phyloP scores from a whole-genome alignment of 139 green algal genomes.

The Astrephomene gubernaculifera region DNA sequence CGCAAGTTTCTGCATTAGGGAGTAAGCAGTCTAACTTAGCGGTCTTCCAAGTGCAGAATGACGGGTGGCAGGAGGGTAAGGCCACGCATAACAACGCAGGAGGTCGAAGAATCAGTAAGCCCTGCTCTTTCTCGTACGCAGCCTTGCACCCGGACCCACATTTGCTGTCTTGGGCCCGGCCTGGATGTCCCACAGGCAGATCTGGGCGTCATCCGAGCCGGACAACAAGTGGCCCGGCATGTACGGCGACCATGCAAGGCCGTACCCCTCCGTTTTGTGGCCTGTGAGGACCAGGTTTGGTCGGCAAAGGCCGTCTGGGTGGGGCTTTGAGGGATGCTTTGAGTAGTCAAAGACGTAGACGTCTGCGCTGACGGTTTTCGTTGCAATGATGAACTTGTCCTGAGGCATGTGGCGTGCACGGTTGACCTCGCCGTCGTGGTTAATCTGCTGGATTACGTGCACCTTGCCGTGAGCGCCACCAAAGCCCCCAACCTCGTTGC shows the following conservation, averaged over 20 bases:
- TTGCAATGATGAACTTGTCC: conserved; percentile 96
- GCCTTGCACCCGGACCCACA: conserved; percentile 15
- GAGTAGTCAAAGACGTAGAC: conserved; percentile 98
- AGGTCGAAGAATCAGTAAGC: too few relatives aligned
- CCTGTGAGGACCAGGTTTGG: conserved; percentile 89
- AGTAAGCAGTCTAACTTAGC: too few relatives aligned
- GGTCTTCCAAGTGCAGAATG: too few relatives aligned
- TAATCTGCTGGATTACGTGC: conserved; percentile 96
- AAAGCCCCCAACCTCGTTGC: conserved; percentile 93
- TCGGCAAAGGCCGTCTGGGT: conserved; percentile 79
- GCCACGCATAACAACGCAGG: too few relatives aligned
- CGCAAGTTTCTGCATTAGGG: conserved; percentile 70
- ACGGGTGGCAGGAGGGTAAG: too few relatives aligned
- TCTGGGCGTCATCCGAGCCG: conserved; percentile 97
- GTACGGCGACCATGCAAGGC: conserved; percentile 95
- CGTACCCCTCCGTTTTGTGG: conserved; percentile 97
- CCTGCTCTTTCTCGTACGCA: too few relatives aligned
- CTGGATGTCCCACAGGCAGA: conserved; percentile 99
- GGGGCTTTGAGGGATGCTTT: conserved; percentile 95
- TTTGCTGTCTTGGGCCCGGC: conserved; percentile 36
- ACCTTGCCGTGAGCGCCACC: conserved; percentile 85
- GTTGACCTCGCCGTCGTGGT: conserved; percentile 99
- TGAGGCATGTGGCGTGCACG: conserved; percentile 85
- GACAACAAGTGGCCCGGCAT: conserved; percentile 86
- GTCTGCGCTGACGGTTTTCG: conserved; percentile 93